Evolutionary conservation across 2,329 filamentous ascomycete species (phyloP), one percentile per base, ranked within the genome.

Genomic region (Arthrinium phaeospermum): DNA sequence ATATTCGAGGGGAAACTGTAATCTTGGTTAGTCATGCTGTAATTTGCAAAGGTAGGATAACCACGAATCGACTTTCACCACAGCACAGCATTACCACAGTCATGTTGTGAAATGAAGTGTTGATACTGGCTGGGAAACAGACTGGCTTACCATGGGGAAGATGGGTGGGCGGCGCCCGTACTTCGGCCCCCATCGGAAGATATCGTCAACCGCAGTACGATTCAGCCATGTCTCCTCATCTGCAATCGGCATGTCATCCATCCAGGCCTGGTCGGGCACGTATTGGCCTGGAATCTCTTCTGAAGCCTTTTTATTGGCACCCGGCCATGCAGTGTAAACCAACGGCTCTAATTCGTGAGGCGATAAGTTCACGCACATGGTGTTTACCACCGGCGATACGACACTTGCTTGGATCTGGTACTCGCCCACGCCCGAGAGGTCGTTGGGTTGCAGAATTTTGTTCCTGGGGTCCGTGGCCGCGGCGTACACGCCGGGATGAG

Each of bases 341-440:
- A 95, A 81, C 0, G 93, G 93, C 0, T 78, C 80, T 1, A 96
- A 80, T 71, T 94, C 92, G 0, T 84, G 76, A 27, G 79, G 72
- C 0, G 86, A 85, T 84, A 95, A 85, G 57, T 93, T 92, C 1
- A 88, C 91, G 76, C 94, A 96, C 45, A 95, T 81, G 0, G 94
- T 91, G 74, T 95, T 94, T 64, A 95, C 81, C 0, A 88, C 86
- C 0, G 93, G 93, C 0, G 91, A 92, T 0, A 92, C 89, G 0
- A 94, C 91, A 0, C 92, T 91, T 0, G 93, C 94, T 19, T 85
- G 83, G 3, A 96, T 83, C 3, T 84, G 85, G 79, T 94, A 95
- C 68, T 91, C 88, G 14, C 93, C 93, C 12, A 93, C 86, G 0
- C 92, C 92, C 0, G 83, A 86, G 14, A 91, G 83, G 27, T 91